These are phyloP conservation scores for Verticillium albo-atrum DNA, from an alignment of 2,329 filamentous ascomycete genomes.

Conservation along the genomic window DNA sequence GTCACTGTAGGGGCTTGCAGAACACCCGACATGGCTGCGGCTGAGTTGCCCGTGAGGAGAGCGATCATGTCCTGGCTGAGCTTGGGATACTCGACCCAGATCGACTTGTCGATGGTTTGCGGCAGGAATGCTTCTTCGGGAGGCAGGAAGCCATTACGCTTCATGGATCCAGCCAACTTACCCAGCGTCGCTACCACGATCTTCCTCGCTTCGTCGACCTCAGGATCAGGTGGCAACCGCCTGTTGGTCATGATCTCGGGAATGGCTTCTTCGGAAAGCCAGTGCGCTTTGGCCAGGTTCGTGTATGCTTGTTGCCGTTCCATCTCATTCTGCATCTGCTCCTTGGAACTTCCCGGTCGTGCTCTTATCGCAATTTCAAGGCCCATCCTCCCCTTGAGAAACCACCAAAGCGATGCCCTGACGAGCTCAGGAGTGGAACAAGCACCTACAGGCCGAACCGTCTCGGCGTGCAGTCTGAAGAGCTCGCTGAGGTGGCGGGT, in stretches of 20 bases:
- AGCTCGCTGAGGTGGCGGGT: constrained; percentile 71
- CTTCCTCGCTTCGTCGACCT: constrained; percentile 50
- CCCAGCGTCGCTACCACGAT: constrained; percentile 60
- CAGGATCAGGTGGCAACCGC: constrained; percentile 34
- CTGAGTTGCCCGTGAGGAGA: constrained; percentile 61
- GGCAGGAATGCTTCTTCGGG: constrained; percentile 65
- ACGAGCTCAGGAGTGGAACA: constrained; percentile 64
- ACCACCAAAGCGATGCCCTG: constrained; percentile 82
- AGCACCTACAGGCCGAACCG: constrained; percentile 59
- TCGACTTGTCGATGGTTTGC: constrained; percentile 72
- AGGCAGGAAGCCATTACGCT: constrained; percentile 74
- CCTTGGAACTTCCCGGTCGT: constrained; percentile 49
- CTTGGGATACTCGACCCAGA: constrained; percentile 76
- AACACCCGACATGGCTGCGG: constrained; percentile 42
- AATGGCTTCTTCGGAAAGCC: constrained; percentile 61
- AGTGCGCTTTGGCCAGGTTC: constrained; percentile 80
- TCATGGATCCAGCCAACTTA: constrained; percentile 77
- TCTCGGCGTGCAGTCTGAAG: constrained; percentile 74
- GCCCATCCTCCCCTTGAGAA: constrained; percentile 71
- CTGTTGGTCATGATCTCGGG: constrained; percentile 43
- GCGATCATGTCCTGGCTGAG: constrained; percentile 68
- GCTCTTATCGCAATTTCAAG: constrained; percentile 70
- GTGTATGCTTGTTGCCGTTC: constrained; percentile 73
- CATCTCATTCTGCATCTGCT: constrained; percentile 48
- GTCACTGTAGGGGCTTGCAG: constrained; percentile 42